Evolutionary conservation across 768 basidiomycete species (phyloP).

Genomic region (Mrakia blollopis): DNA sequence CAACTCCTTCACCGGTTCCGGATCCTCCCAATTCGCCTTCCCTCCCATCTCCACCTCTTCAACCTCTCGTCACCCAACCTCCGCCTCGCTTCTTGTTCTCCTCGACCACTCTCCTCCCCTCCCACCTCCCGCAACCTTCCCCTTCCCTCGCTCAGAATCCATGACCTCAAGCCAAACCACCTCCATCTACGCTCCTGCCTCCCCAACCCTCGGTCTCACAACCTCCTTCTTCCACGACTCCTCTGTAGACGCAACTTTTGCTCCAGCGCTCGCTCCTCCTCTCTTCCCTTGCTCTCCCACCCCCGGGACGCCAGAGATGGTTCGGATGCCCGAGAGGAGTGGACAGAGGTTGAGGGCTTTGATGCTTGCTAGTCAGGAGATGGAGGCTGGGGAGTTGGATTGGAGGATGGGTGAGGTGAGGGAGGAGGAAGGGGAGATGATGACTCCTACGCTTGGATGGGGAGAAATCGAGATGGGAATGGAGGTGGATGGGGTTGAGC

Average conservation of each 20-base stretch:
- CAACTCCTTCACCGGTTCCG: background rate
- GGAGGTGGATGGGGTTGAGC: background rate
- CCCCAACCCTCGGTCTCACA: background rate
- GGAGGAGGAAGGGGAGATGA: background rate
- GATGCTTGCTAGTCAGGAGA: background rate
- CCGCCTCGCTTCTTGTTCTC: background rate
- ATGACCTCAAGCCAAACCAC: background rate
- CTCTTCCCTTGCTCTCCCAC: conserved; percentile 15
- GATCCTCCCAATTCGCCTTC: conserved; percentile 15
- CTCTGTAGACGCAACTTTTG: background rate
- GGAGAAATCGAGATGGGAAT: background rate
- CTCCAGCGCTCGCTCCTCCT: background rate
- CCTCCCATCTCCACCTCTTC: background rate
- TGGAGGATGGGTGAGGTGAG: background rate
- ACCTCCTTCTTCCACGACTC: conserved; percentile 13
- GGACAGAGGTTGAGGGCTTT: background rate
- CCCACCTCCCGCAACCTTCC: background rate
- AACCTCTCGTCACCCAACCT: background rate
- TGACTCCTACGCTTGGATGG: background rate
- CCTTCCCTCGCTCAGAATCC: conserved; percentile 4
- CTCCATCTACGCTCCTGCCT: conserved; percentile 5
- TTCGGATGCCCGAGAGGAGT: conserved; percentile 1
- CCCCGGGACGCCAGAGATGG: conserved; percentile 17
- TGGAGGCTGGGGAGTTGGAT: background rate
- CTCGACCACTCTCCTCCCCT: conserved; percentile 11